phyloP scores from a whole-genome alignment of 805 yeast species.

The Tetrapisispora fleetii region DNA sequence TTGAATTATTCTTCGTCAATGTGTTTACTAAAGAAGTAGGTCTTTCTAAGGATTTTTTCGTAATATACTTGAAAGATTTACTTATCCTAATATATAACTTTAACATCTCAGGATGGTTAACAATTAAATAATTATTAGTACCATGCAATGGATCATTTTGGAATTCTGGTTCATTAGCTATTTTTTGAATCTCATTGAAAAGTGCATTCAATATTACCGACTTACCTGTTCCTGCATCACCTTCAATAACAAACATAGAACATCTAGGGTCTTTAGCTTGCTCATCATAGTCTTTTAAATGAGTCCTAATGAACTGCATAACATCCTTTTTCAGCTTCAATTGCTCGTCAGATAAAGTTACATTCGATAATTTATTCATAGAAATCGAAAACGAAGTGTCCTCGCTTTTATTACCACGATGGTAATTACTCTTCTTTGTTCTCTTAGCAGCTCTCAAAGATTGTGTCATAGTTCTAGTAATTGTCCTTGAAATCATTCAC shows the following conservation, averaged over 20 bases:
- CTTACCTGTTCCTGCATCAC: conserved; percentile 43
- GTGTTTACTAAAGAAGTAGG: conserved; percentile 37
- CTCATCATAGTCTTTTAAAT: conserved; percentile 14
- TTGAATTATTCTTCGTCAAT: conserved; percentile 19
- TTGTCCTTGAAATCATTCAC: neutral
- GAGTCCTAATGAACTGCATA: conserved; percentile 23
- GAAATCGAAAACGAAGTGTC: conserved; percentile 18
- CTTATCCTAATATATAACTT: conserved; percentile 35
- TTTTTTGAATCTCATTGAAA: conserved; percentile 34
- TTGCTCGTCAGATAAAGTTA: conserved; percentile 33
- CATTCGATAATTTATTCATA: conserved; percentile 30
- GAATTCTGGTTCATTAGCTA: neutral
- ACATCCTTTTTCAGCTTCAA: conserved; percentile 21
- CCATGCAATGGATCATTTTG: conserved; percentile 11
- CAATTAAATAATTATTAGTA: conserved; percentile 33
- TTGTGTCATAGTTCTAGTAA: conserved; percentile 1
- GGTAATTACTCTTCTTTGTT: neutral
- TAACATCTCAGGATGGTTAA: conserved; percentile 41
- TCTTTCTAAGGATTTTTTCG: conserved; percentile 33
- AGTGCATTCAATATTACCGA: conserved; percentile 35
- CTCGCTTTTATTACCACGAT: neutral
- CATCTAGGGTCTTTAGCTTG: conserved; percentile 10
- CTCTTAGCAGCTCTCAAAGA: neutral
- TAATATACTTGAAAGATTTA: conserved; percentile 30
- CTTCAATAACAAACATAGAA: conserved; percentile 35